Evolutionary conservation across 2,329 filamentous ascomycete genomes (phyloP), one percentile per base, ranked within the genome.

Genomic region (Xylariaceae sp.): DNA sequence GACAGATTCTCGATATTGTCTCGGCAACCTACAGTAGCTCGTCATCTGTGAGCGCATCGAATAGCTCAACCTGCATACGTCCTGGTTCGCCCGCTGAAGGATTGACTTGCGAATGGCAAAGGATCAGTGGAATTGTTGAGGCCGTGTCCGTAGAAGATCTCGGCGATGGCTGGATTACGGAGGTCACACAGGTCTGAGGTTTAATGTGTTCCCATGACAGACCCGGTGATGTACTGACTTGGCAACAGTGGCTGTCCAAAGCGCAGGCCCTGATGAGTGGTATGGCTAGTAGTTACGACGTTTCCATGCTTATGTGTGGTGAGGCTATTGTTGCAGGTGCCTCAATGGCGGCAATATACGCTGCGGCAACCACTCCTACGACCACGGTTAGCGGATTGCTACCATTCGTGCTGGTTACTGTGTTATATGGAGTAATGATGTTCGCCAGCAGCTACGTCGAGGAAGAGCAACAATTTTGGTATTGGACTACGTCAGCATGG

Each of bases 391-490:
- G 65, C 59, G 48, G 60, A 14, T 65, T 79, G 10, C 54, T 71
- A 7, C 78, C 80, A 2, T 76, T 89, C 48, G 62, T 76, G 2
- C 60, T 81, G 2, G 77, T 86, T 26, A 82, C 82, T 0, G 46
- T 87, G 0, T 73, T 82, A 0, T 96, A 98, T 69, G 86, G 88
- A 1, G 72, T 85, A 40, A 96, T 97, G 86, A 98, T 98, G 93
- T 98, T 98, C 74, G 93, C 93, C 9, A 96, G 91, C 71, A 98
- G 93, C 69, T 99, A 95, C 71, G 91, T 99, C 2, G 95, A 99
- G 73, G 95, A 99, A 75, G 95, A 99, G 72, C 95, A 99, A 48
- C 91, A 98, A 64, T 97, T 96, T 71, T 99, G 95, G 95, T 98
- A 99, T 74, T 98, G 93, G 92, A 75, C 85, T 1, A 83, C 88